phyloP scores from a whole-genome alignment of 495 filamentous ascomycete species.

The Xylaria curta region DNA sequence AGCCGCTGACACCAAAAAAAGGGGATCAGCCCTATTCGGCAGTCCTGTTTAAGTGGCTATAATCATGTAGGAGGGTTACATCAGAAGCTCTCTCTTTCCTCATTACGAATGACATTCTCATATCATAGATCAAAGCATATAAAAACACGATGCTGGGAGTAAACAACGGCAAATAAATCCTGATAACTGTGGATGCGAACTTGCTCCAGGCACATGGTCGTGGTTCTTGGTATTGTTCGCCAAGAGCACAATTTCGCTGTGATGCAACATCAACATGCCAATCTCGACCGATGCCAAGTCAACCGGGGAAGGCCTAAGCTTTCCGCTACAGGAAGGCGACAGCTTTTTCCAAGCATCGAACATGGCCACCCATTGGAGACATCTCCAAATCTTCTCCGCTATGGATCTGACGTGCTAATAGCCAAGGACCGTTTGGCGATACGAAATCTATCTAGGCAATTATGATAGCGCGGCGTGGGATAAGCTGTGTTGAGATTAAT shows the following conservation, averaged over 20 bases:
- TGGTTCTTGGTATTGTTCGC: slow-evolving; percentile 8
- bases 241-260: slow-evolving; percentile 4
- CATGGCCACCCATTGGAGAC: background rate
- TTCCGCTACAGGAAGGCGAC: slow-evolving; percentile 22
- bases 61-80: too few species aligned
- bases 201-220: background rate
- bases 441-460: background rate
- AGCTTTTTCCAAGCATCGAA: background rate
- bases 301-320: slow-evolving; percentile 19
- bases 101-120: background rate
- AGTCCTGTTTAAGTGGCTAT: background rate
- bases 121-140: background rate
- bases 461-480: background rate
- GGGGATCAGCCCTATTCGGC: background rate
- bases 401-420: slow-evolving; percentile 1
- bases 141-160: background rate
- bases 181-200: background rate
- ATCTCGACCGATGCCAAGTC: slow-evolving; percentile 24
- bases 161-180: background rate
- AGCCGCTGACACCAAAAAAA: background rate
- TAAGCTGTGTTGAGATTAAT: slow-evolving; percentile 6
- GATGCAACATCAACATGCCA: slow-evolving; percentile 8
- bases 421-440: slow-evolving; percentile 4
- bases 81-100: background rate
- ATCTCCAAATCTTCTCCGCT: slow-evolving; percentile 12